Evolutionary conservation across 257 asterid species (phyloP), one percentile per base, ranked within the genome.

Genomic region (Scutellaria barbata): DNA sequence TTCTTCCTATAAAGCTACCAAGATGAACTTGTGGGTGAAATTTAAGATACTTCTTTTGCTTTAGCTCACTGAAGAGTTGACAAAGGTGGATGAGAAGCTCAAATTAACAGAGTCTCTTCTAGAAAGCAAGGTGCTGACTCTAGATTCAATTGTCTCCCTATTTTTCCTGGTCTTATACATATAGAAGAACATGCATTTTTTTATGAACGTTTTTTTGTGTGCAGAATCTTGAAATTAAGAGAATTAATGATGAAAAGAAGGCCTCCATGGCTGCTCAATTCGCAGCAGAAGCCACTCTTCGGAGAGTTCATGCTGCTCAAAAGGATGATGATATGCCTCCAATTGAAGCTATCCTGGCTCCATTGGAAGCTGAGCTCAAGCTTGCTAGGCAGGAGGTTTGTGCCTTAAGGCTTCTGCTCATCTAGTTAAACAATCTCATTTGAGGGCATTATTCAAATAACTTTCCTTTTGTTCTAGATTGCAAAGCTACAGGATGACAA

Each of bases 261-360:
- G 92, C 97, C 43, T 89, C 97, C 53, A 88, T 94, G 96, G 96
- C 96, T 53, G 99, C 97, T 43, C 99, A 94, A 76, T 94, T 94
- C 86, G 99, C 99, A 13, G 99, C 99, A 52, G 99, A 94, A 81
- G 99, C 97, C 69, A 94, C 97, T 58, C 96, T 94, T 80, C 87
- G 99, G 30, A 86, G 99, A 80, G 99, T 94, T 71, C 99, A 94
- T 76, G 90, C 93, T 76, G 96, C 95, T 76, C 96, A 94, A 74
- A 94, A 91, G 78, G 99, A 94, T 68, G 99, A 94, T 76, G 97
- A 94, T 71, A 94, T 94, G 96, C 97, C 99, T 79, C 99, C 99
- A 9, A 91, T 94, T 81, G 99, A 94, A 86, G 97, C 99, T 57
- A 91, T 94, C 57, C 85, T 94, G 74, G 97, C 97, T 25, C 99